Percentiles rank a stretch among this genome's conserved stretches.
phyloP scores from a whole-genome alignment of 2,329 filamentous ascomycete species.

The Cucurbitaria berberidis region DNA sequence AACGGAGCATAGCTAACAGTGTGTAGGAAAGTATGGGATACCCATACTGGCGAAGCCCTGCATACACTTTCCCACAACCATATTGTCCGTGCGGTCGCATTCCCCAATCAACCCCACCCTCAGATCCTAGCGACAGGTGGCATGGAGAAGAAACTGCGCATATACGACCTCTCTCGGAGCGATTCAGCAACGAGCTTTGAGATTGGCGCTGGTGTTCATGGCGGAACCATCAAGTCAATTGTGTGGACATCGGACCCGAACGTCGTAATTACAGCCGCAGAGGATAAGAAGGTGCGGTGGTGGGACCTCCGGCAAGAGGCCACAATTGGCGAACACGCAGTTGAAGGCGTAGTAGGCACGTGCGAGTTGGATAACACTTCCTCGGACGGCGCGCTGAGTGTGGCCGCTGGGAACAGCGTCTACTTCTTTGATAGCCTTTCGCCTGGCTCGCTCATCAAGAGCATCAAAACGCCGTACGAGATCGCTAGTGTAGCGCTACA shows the following conservation, averaged over 20 bases:
- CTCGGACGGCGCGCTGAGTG: slow-evolving; percentile 77
- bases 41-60: slow-evolving; percentile 87
- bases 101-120: slow-evolving; percentile 75
- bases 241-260: slow-evolving; percentile 92
- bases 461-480: slow-evolving; percentile 78
- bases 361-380: slow-evolving; percentile 77
- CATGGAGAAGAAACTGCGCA: slow-evolving; percentile 93
- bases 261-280: slow-evolving; percentile 85
- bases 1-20: slow-evolving; percentile 36
- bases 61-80: slow-evolving; percentile 90
- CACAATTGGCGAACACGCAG: slow-evolving; percentile 75
- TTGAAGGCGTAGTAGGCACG: slow-evolving; percentile 86
- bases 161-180: slow-evolving; percentile 81
- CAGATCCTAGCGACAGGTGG: slow-evolving; percentile 88
- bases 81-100: slow-evolving; percentile 92
- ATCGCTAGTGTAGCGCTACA: slow-evolving; percentile 92
- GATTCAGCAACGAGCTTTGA: slow-evolving; percentile 70
- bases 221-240: slow-evolving; percentile 91
- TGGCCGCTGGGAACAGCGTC: slow-evolving; percentile 91
- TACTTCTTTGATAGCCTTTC: slow-evolving; percentile 85
- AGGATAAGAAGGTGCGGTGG: slow-evolving; percentile 92
- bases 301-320: slow-evolving; percentile 82
- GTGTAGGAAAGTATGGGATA: slow-evolving; percentile 91
- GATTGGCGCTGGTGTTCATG: slow-evolving; percentile 84
- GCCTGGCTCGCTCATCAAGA: slow-evolving; percentile 76